phyloP scores from a whole-genome alignment of 108 stramenopile species.

The Schizochytrium sp. region DNA sequence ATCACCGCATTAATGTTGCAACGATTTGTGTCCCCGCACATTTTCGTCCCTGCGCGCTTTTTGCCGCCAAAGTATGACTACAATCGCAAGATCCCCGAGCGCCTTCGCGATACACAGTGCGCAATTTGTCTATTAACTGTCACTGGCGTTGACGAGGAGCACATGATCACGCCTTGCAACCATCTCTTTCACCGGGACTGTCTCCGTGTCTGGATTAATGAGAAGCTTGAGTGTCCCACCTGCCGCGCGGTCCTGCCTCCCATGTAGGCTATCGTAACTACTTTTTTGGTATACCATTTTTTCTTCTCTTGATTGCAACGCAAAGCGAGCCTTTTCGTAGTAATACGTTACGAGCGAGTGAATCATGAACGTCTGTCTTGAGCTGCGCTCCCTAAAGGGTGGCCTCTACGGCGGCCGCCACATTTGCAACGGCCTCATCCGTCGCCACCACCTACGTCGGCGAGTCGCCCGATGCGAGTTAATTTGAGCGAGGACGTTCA shows the following conservation, averaged over 20 bases:
- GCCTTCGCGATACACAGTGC: not conserved
- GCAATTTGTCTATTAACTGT: not conserved
- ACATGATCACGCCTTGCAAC: constrained; percentile 95
- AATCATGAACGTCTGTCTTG: not conserved
- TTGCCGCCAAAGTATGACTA: constrained; percentile 87
- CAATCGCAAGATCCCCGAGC: constrained; percentile 64
- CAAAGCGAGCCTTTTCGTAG: not conserved
- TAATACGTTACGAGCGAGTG: too few relatives aligned
- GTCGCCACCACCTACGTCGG: too few relatives aligned
- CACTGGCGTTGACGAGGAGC: constrained; percentile 8
- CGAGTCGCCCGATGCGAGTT: too few relatives aligned
- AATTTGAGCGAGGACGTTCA: not conserved
- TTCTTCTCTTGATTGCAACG: not conserved
- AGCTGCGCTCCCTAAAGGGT: too few relatives aligned
- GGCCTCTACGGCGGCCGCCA: too few relatives aligned
- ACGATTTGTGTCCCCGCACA: constrained; percentile 71
- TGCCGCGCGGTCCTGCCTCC: constrained; percentile 55
- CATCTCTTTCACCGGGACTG: constrained; percentile 86
- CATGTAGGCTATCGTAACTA: not conserved
- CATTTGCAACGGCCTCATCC: too few relatives aligned
- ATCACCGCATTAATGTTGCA: constrained; percentile 66
- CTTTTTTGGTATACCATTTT: not conserved
- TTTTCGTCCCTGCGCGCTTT: constrained; percentile 79
- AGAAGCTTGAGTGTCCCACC: constrained; percentile 90
- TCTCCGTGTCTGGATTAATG: constrained; percentile 87